Percentiles rank a stretch among this genome's conserved stretches.
These are phyloP conservation scores for Salix dunnii DNA, from an alignment of 345 rosid species.

Conservation along the genomic window DNA sequence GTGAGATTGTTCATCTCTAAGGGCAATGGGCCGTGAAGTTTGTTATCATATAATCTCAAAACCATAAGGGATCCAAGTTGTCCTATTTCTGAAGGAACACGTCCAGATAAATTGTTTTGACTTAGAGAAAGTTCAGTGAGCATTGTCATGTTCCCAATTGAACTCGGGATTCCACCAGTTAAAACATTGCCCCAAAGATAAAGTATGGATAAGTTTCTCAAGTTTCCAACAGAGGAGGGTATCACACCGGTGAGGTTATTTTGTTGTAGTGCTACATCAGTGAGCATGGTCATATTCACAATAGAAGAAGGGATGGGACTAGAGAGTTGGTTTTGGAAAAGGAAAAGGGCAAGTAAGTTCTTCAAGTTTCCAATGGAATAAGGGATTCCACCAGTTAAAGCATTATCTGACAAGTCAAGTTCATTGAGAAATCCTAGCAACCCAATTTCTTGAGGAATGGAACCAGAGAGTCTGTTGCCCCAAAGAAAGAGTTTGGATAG, in stretches of 20 bases:
- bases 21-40: background rate
- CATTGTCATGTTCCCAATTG: background rate
- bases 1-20: background rate
- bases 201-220: too few species aligned
- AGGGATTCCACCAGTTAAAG: background rate
- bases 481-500: background rate
- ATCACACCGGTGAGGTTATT: too few species aligned
- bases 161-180: too few species aligned
- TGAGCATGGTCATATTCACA: too few species aligned
- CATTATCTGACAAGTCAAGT: background rate
- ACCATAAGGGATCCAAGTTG: background rate
- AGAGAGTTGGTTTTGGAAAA: too few species aligned
- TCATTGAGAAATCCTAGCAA: too few species aligned
- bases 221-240: too few species aligned
- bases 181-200: too few species aligned
- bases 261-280: too few species aligned
- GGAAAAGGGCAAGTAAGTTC: too few species aligned
- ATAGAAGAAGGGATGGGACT: too few species aligned
- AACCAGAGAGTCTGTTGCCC: fast-evolving
- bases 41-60: background rate
- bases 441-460: too few species aligned
- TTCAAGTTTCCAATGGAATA: background rate
- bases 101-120: background rate
- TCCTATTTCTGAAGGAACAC: background rate
- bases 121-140: background rate